phyloP scores from a whole-genome alignment of 495 filamentous ascomycete species.

The Parmelia sp. region DNA sequence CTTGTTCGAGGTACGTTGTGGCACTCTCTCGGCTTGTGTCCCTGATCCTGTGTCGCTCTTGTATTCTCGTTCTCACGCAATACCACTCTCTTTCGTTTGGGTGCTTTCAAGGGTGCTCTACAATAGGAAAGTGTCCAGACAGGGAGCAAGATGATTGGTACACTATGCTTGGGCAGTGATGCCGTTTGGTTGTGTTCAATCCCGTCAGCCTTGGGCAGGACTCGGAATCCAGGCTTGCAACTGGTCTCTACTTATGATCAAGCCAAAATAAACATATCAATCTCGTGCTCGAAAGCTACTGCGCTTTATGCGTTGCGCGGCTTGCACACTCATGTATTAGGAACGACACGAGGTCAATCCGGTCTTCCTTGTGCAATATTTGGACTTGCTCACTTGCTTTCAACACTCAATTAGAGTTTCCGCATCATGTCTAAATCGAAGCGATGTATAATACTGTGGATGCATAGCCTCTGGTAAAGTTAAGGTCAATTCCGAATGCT shows the following conservation, averaged over 20 bases:
- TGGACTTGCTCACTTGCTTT: background rate
- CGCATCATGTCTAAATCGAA: background rate
- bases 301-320: background rate
- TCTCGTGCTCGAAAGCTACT: background rate
- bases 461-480: background rate
- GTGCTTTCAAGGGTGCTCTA: background rate
- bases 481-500: too few species aligned
- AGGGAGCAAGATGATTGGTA: background rate
- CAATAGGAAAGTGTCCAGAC: background rate
- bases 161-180: too few species aligned
- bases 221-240: background rate
- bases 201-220: background rate
- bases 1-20: slow-evolving; percentile 54
- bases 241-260: background rate
- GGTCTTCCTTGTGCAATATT: background rate
- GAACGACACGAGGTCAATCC: background rate
- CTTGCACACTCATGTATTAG: background rate
- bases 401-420: background rate
- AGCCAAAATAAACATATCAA: background rate
- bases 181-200: background rate
- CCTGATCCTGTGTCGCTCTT: background rate
- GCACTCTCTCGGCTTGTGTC: background rate
- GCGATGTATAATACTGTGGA: background rate
- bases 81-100: background rate
- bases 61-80: background rate